These are phyloP conservation scores for Calendula officinalis DNA, from an alignment of 129 eudicot genomes.

Conservation along the genomic window DNA sequence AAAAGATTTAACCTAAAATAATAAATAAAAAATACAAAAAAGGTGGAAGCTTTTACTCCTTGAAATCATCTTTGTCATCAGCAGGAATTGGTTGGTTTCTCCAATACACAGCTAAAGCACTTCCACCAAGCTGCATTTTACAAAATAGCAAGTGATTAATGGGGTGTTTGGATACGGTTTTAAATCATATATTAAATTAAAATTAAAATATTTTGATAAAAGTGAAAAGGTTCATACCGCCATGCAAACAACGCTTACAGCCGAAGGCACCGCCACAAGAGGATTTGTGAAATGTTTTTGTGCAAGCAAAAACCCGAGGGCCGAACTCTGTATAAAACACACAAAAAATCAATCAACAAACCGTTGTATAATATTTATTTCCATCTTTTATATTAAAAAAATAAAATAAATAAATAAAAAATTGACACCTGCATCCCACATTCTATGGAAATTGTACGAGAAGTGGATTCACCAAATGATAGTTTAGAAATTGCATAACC, in stretches of 20 bases:
- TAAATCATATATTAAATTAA: background rate
- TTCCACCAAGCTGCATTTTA: constrained; percentile 86
- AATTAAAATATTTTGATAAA: background rate
- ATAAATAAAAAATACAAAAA: background rate
- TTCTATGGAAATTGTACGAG: constrained; percentile 97
- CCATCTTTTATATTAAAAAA: background rate
- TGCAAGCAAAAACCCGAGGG: constrained; percentile 93
- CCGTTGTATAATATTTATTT: constrained; percentile 7
- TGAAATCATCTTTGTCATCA: constrained; percentile 97
- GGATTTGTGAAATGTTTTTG: constrained; percentile 97
- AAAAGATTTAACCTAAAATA: constrained; percentile 8
- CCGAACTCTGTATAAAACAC: constrained; percentile 73
- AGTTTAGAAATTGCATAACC: constrained; percentile 82
- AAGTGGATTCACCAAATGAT: constrained; percentile 97
- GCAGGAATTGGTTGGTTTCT: constrained; percentile 86
- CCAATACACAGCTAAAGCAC: constrained; percentile 96
- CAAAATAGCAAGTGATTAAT: background rate
- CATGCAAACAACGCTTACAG: constrained; percentile 98
- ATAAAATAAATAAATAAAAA: background rate
- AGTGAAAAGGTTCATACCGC: constrained; percentile 59
- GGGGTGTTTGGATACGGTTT: background rate
- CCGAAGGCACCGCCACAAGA: constrained; percentile 98
- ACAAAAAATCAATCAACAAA: background rate
- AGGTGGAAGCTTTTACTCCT: constrained; percentile 52
- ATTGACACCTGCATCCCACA: constrained; percentile 96